These are phyloP conservation scores for Knoxia roxburghii DNA, from an alignment of 257 asterid species.

Conservation along the genomic window DNA sequence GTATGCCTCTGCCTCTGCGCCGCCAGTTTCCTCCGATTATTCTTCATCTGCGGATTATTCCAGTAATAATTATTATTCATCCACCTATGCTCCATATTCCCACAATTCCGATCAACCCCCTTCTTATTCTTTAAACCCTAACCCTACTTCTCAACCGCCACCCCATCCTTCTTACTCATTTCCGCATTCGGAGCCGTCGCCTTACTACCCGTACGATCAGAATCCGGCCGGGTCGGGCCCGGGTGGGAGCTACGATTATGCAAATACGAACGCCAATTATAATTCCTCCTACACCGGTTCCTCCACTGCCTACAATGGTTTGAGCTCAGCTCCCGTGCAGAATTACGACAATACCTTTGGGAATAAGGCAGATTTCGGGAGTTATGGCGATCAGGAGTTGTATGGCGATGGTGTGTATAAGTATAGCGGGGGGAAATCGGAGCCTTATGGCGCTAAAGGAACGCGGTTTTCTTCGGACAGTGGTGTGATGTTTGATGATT, in stretches of 20 bases:
- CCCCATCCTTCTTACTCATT: constrained; percentile 37
- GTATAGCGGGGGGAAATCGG: constrained; percentile 47
- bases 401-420: constrained; percentile 57
- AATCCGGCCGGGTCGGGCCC: constrained; percentile 25
- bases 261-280: constrained; percentile 26
- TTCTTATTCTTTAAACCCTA: constrained; percentile 21
- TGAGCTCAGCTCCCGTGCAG: constrained; percentile 24
- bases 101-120: constrained; percentile 37
- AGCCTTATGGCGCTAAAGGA: constrained; percentile 41
- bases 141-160: constrained; percentile 28
- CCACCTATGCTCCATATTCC: constrained; percentile 35
- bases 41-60: constrained; percentile 40
- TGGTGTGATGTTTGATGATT: constrained; percentile 76
- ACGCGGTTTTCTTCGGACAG: constrained; percentile 22
- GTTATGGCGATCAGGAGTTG: constrained; percentile 40
- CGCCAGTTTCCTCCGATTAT: constrained; percentile 40
- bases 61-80: constrained; percentile 15
- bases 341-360: constrained; percentile 34
- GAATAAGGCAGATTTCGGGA: constrained; percentile 30
- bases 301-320: constrained; percentile 10
- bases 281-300: constrained; percentile 28
- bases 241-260: constrained; percentile 31
- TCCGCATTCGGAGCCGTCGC: constrained; percentile 42
- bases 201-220: constrained; percentile 34
- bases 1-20: constrained; percentile 90